These are phyloP conservation scores for Hericium rajendrae DNA, from an alignment of 768 basidiomycete genomes.

Conservation along the genomic window DNA sequence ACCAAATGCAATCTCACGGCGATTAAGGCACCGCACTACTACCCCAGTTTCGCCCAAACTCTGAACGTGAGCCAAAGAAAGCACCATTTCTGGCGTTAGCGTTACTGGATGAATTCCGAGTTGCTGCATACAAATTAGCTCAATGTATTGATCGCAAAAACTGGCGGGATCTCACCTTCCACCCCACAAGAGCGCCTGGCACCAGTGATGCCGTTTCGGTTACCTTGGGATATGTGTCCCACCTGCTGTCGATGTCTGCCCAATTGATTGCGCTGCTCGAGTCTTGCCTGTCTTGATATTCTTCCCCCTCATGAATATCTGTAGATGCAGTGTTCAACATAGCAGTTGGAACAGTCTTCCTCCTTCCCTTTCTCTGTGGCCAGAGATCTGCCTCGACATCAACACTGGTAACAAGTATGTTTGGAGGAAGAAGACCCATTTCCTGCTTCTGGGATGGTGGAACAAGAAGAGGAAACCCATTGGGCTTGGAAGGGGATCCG, in stretches of 20 bases:
- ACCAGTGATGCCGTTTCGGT: constrained; percentile 8
- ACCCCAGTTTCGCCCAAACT: constrained; percentile 16
- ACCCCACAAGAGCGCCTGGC: constrained; percentile 20
- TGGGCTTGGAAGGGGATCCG: no score
- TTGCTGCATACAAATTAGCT: constrained; percentile 26
- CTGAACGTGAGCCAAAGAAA: constrained; percentile 35
- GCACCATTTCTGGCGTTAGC: constrained; percentile 47
- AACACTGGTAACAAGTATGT: constrained; percentile 63
- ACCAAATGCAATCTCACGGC: constrained; percentile 10
- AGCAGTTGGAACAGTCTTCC: constrained; percentile 18
- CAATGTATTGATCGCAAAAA: no score
- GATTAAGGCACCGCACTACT: constrained; percentile 14
- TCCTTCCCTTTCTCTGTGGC: constrained; percentile 21
- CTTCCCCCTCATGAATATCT: constrained; percentile 1
- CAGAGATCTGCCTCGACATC: constrained; percentile 51
- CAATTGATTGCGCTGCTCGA: constrained; percentile 10
- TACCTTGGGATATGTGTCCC: constrained; percentile 18
- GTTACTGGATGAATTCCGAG: constrained; percentile 52
- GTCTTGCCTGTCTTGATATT: constrained; percentile 9
- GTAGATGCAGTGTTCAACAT: not conserved
- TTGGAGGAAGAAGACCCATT: constrained; percentile 39
- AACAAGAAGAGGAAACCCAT: constrained; percentile 26
- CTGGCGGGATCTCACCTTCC: constrained; percentile 22
- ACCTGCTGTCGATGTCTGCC: constrained; percentile 17
- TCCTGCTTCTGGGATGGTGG: constrained; percentile 57